Evolutionary conservation across 2,329 filamentous ascomycete genomes (phyloP).

Genomic region (Rutstroemia sp.): DNA sequence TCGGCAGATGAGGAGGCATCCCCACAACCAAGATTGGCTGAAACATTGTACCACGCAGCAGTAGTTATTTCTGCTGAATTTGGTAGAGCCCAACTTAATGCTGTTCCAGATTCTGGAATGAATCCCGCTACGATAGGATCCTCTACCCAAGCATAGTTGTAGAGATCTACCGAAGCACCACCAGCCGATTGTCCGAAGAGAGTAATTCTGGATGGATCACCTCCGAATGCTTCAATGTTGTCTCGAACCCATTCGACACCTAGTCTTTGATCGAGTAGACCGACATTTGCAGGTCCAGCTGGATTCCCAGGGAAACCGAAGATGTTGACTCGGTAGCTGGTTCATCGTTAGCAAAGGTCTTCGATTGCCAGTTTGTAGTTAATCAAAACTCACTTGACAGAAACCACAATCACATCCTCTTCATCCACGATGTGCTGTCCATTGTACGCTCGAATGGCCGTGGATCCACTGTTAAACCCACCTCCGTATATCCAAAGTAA

Average conservation of each 20-base stretch:
- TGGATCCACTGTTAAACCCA: constrained; percentile 32
- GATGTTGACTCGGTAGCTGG: constrained; percentile 33
- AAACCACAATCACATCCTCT: constrained; percentile 39
- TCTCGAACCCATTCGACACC: constrained; percentile 53
- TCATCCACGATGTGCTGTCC: constrained; percentile 36
- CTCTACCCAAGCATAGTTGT: constrained; percentile 27
- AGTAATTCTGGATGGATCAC: constrained; percentile 46
- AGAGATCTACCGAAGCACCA: constrained; percentile 42
- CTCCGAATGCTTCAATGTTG: constrained; percentile 54
- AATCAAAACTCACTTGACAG: constrained; percentile 36
- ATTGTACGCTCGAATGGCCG: constrained; percentile 33
- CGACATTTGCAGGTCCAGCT: constrained; percentile 42
- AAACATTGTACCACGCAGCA: constrained; percentile 22
- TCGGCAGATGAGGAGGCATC: constrained; percentile 16
- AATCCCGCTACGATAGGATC: constrained; percentile 29
- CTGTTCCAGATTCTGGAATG: constrained; percentile 30
- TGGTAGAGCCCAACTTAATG: constrained; percentile 22
- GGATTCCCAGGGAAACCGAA: constrained; percentile 33
- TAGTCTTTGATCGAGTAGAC: constrained; percentile 53
- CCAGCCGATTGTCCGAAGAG: constrained; percentile 49
- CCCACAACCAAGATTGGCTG: constrained; percentile 26
- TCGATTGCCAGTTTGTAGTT: constrained; percentile 11
- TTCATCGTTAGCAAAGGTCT: constrained; percentile 3
- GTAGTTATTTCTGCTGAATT: constrained; percentile 13
- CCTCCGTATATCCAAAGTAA: constrained; percentile 38